A percentile compares a stretch with the other conserved stretches of the same genome.
phyloP scores from a whole-genome alignment of 495 filamentous ascomycete genomes.

The Hypoxylon cercidicola region DNA sequence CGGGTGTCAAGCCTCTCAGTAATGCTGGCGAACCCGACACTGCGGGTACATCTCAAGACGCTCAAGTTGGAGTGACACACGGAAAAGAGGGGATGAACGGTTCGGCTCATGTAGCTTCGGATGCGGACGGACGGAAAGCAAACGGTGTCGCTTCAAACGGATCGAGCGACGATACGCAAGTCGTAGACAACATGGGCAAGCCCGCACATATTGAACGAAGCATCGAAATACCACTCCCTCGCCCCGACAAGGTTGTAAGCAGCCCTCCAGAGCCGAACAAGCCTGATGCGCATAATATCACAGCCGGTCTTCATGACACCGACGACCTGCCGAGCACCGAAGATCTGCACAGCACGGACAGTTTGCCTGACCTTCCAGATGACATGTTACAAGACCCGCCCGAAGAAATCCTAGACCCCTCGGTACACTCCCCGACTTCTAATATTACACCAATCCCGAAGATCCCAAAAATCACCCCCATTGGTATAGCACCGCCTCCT shows the following conservation, averaged over 20 bases:
- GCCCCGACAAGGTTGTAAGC: slow-evolving; percentile 17
- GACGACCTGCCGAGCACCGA: slow-evolving; percentile 34
- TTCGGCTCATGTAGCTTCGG: background rate
- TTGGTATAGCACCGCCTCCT: slow-evolving; percentile 36
- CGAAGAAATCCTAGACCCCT: slow-evolving; percentile 44
- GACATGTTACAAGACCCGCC: slow-evolving; percentile 41
- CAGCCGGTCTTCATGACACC: slow-evolving; percentile 30
- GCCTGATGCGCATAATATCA: slow-evolving; percentile 21
- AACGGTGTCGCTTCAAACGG: background rate
- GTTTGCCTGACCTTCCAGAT: slow-evolving; percentile 31
- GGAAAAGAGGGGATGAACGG: background rate
- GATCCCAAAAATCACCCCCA: slow-evolving; percentile 43
- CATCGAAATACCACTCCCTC: slow-evolving; percentile 44
- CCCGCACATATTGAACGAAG: slow-evolving; percentile 43
- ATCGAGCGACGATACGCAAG: slow-evolving; percentile 12
- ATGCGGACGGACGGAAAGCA: background rate
- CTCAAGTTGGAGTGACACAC: slow-evolving; percentile 15
- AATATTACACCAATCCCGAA: slow-evolving; percentile 45
- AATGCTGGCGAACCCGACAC: slow-evolving; percentile 34
- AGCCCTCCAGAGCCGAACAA: slow-evolving; percentile 16
- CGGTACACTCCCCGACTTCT: slow-evolving; percentile 39
- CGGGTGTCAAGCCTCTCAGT: slow-evolving; percentile 16
- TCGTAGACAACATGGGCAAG: slow-evolving; percentile 42
- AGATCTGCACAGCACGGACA: slow-evolving; percentile 29
- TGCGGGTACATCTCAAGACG: slow-evolving; percentile 24